phyloP scores from a whole-genome alignment of 495 filamentous ascomycete genomes.

The Annulohypoxylon maeteangense region DNA sequence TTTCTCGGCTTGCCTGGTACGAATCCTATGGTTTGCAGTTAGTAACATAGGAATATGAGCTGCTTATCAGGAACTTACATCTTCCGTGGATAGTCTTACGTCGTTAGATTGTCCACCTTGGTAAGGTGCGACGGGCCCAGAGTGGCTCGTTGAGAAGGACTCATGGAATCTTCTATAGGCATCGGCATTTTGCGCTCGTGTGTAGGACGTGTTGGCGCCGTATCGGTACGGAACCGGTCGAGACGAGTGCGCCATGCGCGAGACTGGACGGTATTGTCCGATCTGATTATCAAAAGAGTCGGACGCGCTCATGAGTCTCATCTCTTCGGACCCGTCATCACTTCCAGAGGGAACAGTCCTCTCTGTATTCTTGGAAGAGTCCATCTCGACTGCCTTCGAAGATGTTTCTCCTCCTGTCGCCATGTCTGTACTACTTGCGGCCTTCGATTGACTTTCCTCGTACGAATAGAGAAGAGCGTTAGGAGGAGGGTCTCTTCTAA shows the following conservation, averaged over 20 bases:
- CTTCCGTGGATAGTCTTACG: not conserved
- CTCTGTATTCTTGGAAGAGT: not conserved
- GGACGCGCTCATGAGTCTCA: slow-evolving; percentile 7
- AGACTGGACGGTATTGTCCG: not conserved
- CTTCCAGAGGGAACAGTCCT: not conserved
- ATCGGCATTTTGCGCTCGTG: not conserved
- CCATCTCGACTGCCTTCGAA: not conserved
- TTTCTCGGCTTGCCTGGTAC: not conserved
- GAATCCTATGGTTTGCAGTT: slow-evolving; percentile 7
- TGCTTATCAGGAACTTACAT: slow-evolving; percentile 18
- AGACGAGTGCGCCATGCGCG: slow-evolving; percentile 8
- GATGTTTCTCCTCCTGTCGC: not conserved
- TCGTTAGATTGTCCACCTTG: not conserved
- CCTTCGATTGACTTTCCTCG: not conserved
- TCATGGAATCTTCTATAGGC: not conserved
- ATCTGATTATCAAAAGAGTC: not conserved
- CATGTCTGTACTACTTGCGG: not conserved
- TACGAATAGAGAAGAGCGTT: not conserved
- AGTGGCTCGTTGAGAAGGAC: slow-evolving; percentile 15
- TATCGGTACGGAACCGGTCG: not conserved
- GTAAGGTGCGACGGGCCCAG: not conserved
- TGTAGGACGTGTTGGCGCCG: not conserved
- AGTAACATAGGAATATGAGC: slow-evolving; percentile 1
- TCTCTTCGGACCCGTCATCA: slow-evolving; percentile 12
- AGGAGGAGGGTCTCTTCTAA: not conserved